Evolutionary conservation across 345 rosid genomes (phyloP).

Genomic region (Sisymbrium altissimum): DNA sequence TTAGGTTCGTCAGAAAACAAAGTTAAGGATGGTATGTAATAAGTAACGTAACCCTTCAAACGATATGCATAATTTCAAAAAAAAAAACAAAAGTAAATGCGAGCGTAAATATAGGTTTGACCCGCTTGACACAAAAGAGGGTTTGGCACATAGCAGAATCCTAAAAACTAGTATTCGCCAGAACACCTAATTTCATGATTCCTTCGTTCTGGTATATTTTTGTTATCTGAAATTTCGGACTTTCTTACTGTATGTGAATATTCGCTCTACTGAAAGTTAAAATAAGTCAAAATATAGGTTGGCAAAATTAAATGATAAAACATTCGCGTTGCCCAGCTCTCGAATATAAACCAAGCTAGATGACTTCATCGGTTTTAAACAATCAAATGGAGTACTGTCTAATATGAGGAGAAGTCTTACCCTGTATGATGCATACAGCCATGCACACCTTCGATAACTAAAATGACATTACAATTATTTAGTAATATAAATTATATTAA

Average conservation of each 20-base stretch:
- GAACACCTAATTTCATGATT: not conserved
- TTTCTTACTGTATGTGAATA: not conserved
- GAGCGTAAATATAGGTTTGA: not conserved
- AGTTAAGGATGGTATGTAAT: not conserved
- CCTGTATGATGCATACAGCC: not conserved
- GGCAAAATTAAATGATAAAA: not conserved
- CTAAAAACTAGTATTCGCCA: not conserved
- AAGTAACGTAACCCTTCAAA: not conserved
- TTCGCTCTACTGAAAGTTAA: not conserved
- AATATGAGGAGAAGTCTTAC: not conserved
- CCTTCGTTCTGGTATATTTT: not conserved
- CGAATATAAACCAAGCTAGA: not conserved
- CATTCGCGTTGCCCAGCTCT: not conserved
- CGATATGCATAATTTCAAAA: not conserved
- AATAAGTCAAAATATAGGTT: not conserved
- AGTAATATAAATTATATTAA: not conserved
- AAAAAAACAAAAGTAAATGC: not conserved
- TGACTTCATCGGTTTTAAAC: not conserved
- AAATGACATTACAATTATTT: constrained; percentile 1
- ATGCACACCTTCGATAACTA: not conserved
- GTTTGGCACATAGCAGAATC: not conserved
- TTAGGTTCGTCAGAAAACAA: not conserved
- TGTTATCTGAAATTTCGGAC: not conserved
- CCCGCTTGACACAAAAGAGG: not conserved
- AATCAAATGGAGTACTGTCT: not conserved